These are phyloP conservation scores for Vickermania ingenoplastis DNA, from an alignment of 208 protist species.

Conservation along the genomic window DNA sequence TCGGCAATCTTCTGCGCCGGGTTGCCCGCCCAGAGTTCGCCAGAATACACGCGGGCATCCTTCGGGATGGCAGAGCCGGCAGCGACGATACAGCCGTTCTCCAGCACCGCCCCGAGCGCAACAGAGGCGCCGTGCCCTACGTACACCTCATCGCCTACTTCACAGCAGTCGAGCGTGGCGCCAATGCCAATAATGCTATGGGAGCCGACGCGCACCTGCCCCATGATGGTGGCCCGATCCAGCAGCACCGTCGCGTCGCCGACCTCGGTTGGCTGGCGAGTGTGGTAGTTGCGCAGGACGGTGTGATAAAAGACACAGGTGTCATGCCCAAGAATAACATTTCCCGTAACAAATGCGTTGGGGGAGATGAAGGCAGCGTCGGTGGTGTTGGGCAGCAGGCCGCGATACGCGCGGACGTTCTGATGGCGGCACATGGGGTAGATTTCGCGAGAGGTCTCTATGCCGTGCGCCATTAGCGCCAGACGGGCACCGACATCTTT, in stretches of 20 bases:
- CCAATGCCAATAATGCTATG: slow-evolving; percentile 56
- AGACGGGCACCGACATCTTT: slow-evolving; percentile 75
- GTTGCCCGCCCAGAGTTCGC: slow-evolving; percentile 87
- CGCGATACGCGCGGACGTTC: slow-evolving; percentile 75
- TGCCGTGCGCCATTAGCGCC: slow-evolving; percentile 54
- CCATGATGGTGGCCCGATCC: slow-evolving; percentile 78
- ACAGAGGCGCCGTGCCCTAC: slow-evolving; percentile 75
- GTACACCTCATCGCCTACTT: slow-evolving; percentile 76
- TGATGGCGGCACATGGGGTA: slow-evolving; percentile 84
- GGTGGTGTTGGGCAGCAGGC: slow-evolving; percentile 79
- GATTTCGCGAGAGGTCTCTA: slow-evolving; percentile 49
- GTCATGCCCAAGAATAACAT: slow-evolving; percentile 76
- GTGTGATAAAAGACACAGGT: slow-evolving; percentile 82
- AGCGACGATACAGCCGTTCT: slow-evolving; percentile 79
- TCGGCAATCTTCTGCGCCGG: slow-evolving; percentile 82
- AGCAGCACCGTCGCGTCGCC: slow-evolving; percentile 77
- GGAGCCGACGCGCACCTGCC: slow-evolving; percentile 59
- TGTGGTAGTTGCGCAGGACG: slow-evolving; percentile 82
- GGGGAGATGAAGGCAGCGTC: slow-evolving; percentile 84
- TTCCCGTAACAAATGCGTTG: slow-evolving; percentile 73
- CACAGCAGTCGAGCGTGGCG: slow-evolving; percentile 73
- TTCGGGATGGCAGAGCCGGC: slow-evolving; percentile 76
- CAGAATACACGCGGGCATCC: slow-evolving; percentile 69
- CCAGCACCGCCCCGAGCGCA: slow-evolving; percentile 70
- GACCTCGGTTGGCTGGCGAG: slow-evolving; percentile 36